Percentiles rank a stretch among this genome's conserved stretches.
Conservation (phyloP, 78 protist genomes). For the Isochrysis galbana region DNA sequence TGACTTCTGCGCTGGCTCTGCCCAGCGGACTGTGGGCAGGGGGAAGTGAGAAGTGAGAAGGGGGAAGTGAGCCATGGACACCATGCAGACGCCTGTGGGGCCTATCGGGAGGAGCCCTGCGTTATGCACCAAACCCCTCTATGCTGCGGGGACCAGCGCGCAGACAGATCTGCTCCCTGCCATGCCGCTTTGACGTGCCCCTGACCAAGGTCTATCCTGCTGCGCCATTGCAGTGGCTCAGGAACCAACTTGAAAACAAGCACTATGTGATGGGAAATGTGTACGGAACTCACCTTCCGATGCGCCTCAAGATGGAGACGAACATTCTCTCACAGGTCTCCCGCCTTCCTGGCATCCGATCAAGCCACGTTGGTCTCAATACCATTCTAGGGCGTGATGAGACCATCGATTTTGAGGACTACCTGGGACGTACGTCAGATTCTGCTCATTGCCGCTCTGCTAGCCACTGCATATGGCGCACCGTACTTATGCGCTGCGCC, state of each 20-base stretch:
- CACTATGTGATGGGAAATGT: neutral
- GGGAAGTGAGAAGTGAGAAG: too few species aligned
- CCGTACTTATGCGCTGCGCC: neutral
- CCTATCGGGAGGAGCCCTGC: neutral
- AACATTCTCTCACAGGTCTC: neutral
- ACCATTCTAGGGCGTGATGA: neutral
- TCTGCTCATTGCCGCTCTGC: neutral
- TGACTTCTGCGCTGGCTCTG: too few species aligned
- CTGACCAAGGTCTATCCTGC: neutral
- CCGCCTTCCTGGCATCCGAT: neutral
- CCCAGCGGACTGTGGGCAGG: too few species aligned
- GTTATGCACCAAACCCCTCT: neutral
- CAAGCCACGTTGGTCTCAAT: neutral
- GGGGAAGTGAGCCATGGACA: neutral
- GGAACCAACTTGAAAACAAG: neutral
- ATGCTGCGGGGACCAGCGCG: too few species aligned
- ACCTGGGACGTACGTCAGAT: neutral
- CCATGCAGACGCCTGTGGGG: too few species aligned
- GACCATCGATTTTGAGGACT: slow-evolving; percentile 8
- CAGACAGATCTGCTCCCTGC: neutral
- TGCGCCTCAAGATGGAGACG: neutral
- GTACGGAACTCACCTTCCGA: neutral
- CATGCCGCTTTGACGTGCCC: neutral
- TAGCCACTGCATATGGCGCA: neutral
- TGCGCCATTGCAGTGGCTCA: neutral